These are phyloP conservation scores for Exophiala spinifera DNA, from an alignment of 2,329 filamentous ascomycete genomes.

Conservation along the genomic window DNA sequence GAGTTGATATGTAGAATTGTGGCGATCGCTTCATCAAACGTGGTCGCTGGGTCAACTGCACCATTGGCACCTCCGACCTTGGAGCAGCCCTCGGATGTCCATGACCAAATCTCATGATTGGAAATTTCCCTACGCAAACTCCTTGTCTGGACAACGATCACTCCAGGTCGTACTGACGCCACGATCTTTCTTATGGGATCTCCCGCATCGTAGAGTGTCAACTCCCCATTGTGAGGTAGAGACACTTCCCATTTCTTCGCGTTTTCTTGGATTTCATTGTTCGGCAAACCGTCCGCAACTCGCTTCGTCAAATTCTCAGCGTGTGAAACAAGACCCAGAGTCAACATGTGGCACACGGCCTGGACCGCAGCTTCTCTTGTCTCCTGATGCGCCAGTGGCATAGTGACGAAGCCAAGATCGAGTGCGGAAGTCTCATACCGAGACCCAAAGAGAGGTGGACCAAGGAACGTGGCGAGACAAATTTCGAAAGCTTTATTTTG, in stretches of 20 bases:
- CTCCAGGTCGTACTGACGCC: constrained; percentile 10
- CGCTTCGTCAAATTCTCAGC: constrained; percentile 1
- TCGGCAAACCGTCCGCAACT: background rate
- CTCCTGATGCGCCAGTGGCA: constrained; percentile 12
- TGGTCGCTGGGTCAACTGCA: background rate
- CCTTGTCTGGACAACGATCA: constrained; percentile 1
- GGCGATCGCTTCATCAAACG: constrained; percentile 11
- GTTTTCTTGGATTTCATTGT: background rate
- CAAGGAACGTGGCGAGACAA: constrained; percentile 22
- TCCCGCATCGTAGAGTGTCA: constrained; percentile 11
- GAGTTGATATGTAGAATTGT: background rate
- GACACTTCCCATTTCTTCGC: constrained; percentile 1
- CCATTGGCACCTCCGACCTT: constrained; percentile 10
- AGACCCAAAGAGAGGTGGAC: constrained; percentile 24
- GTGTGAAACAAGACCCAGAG: constrained; percentile 17
- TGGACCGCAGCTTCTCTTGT: constrained; percentile 11
- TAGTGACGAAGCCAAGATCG: constrained; percentile 19
- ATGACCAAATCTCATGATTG: constrained; percentile 14
- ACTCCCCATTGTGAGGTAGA: constrained; percentile 20
- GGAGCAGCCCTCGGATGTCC: constrained; percentile 13
- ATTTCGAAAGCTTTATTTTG: constrained; percentile 13
- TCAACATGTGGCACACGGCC: constrained; percentile 10
- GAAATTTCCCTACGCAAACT: background rate
- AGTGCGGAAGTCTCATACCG: constrained; percentile 20
- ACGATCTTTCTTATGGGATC: constrained; percentile 15